Evolutionary conservation across 352 stramenopile species (phyloP).

Genomic region (Thalassiosira mediterranea): DNA sequence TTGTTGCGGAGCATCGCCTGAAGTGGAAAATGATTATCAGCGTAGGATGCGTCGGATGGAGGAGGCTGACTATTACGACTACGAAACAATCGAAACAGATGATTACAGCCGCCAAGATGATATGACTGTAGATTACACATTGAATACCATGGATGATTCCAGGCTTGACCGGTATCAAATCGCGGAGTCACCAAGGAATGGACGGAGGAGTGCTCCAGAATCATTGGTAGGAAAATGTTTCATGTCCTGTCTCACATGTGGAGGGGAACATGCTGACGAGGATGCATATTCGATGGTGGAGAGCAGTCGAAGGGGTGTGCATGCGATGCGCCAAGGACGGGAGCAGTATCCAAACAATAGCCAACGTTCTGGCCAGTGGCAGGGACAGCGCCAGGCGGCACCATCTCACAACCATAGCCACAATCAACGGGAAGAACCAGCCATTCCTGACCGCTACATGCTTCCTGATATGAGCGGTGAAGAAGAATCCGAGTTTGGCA

Average conservation of each 20-base stretch:
- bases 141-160: constrained; percentile 30
- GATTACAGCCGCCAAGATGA: constrained; percentile 9
- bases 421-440: background rate
- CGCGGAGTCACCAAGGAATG: background rate
- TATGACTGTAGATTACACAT: constrained; percentile 25
- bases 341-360: background rate
- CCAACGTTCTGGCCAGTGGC: background rate
- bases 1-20: constrained; percentile 6
- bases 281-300: constrained; percentile 26
- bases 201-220: constrained; percentile 2
- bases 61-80: constrained; percentile 30
- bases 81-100: constrained; percentile 37
- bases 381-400: background rate
- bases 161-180: constrained; percentile 10
- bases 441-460: background rate
- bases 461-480: background rate
- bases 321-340: background rate
- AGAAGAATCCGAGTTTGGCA: constrained; percentile 21
- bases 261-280: background rate
- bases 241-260: constrained; percentile 13
- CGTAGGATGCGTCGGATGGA: no score
- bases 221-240: constrained; percentile 5
- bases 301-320: constrained; percentile 19
- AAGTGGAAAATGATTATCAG: background rate
- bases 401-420: background rate